phyloP scores from a whole-genome alignment of 257 asterid species.

The Nemophila menziesii region DNA sequence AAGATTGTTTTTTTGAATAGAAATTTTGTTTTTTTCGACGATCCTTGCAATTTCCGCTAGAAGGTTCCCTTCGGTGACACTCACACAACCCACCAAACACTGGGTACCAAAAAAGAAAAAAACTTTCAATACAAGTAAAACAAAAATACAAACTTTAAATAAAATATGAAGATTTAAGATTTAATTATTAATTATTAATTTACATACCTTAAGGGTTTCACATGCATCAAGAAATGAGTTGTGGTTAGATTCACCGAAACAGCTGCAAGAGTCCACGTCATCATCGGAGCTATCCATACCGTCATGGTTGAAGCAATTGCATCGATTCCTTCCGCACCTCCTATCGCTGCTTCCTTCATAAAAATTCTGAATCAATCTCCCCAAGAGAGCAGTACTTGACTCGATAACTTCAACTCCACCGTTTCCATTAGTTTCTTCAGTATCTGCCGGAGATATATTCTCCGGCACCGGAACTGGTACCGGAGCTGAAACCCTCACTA shows the following conservation, averaged over 20 bases:
- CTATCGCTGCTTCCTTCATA: conserved; percentile 58
- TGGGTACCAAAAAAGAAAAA: conserved; percentile 13
- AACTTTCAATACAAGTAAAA: neutral
- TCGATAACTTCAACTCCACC: conserved; percentile 54
- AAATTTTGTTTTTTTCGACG: conserved; percentile 48
- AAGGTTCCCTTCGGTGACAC: conserved; percentile 50
- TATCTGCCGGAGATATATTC: conserved; percentile 25
- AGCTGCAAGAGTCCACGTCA: conserved; percentile 38
- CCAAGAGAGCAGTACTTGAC: conserved; percentile 73
- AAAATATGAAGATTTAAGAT: neutral
- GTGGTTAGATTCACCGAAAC: conserved; percentile 26
- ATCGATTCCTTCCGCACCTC: conserved; percentile 44
- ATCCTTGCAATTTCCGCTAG: conserved; percentile 58
- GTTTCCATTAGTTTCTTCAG: conserved; percentile 22
- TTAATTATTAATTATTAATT: too few relatives aligned
- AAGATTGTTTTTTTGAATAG: conserved; percentile 36
- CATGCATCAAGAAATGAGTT: conserved; percentile 25
- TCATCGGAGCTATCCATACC: conserved; percentile 58
- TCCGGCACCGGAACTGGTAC: conserved; percentile 21
- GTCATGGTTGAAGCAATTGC: conserved; percentile 68
- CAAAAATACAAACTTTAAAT: conserved; percentile 2
- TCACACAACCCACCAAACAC: conserved; percentile 54
- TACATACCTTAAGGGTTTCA: conserved; percentile 56
- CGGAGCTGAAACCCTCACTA: conserved; percentile 27
- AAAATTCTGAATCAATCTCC: conserved; percentile 76